phyloP scores from a whole-genome alignment of 208 protist species.

The Phytomonas serpens region DNA sequence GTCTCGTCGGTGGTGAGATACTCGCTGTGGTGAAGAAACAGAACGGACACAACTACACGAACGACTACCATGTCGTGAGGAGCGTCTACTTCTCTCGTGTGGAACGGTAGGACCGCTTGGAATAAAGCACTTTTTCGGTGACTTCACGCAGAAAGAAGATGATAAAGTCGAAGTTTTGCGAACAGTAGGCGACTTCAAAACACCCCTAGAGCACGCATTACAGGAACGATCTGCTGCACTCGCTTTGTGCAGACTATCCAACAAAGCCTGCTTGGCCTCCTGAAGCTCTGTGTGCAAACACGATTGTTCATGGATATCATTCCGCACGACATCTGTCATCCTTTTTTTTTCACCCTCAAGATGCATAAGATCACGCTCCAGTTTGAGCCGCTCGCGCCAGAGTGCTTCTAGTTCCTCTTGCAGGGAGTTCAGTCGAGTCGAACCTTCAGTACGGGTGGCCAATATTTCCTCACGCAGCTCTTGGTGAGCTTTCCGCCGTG shows the following conservation, averaged over 20 bases:
- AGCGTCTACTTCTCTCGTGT: background rate
- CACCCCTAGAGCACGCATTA: background rate
- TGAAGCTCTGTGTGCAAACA: conserved; percentile 15
- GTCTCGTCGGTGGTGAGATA: conserved; percentile 1
- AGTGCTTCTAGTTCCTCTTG: conserved; percentile 22
- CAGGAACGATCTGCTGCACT: background rate
- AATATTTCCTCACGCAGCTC: conserved; percentile 22
- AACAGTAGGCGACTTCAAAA: background rate
- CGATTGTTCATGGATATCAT: conserved; percentile 22
- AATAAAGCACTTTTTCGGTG: background rate
- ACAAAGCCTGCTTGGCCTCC: conserved; percentile 1
- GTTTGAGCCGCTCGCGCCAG: conserved; percentile 19
- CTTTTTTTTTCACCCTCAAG: conserved; percentile 12
- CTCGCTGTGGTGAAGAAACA: background rate
- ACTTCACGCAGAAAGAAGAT: background rate
- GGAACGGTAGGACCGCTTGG: background rate
- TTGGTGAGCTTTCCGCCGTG: conserved; percentile 14
- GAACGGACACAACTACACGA: background rate
- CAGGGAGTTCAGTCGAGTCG: conserved; percentile 12
- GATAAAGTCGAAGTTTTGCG: background rate
- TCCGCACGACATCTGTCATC: conserved; percentile 7
- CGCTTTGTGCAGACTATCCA: background rate
- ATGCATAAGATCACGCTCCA: conserved; percentile 19
- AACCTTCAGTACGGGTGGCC: conserved; percentile 12
- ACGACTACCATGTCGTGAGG: background rate